Conservation (phyloP, 495 filamentous ascomycete genomes). For the Parathielavia hyrcaniae region DNA sequence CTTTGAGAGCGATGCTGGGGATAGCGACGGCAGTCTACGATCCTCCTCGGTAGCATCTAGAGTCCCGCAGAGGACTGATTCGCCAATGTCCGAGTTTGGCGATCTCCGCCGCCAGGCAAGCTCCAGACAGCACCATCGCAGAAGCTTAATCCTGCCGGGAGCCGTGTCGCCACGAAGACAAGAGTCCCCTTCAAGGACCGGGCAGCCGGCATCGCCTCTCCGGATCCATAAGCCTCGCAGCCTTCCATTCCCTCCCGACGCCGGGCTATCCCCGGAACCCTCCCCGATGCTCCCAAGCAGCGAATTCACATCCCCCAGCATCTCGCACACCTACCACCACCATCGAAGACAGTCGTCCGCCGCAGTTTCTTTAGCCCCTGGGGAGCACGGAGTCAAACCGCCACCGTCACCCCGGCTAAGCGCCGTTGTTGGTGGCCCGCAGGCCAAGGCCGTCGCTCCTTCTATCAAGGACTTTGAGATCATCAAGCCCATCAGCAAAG, state of each 20-base stretch:
- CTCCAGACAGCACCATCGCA: constrained; percentile 70
- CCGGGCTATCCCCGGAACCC: constrained; percentile 73
- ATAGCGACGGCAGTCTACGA: constrained; percentile 79
- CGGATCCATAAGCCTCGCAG: constrained; percentile 76
- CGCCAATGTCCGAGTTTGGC: constrained; percentile 76
- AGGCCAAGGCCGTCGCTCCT: constrained; percentile 72
- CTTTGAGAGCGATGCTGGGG: constrained; percentile 67
- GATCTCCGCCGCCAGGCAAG: constrained; percentile 63
- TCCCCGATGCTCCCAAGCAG: constrained; percentile 78
- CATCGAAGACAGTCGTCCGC: constrained; percentile 82
- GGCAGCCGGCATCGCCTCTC: constrained; percentile 71
- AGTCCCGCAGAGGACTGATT: constrained; percentile 65
- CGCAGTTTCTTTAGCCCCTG: constrained; percentile 58
- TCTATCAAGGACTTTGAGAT: constrained; percentile 99
- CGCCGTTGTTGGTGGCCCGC: constrained; percentile 63
- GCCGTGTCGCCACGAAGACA: constrained; percentile 72
- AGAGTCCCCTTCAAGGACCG: constrained; percentile 68
- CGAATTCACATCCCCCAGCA: constrained; percentile 69
- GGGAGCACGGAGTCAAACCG: constrained; percentile 51
- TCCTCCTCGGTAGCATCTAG: constrained; percentile 73
- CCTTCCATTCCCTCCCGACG: constrained; percentile 65
- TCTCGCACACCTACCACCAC: constrained; percentile 60
- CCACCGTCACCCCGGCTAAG: constrained; percentile 76
- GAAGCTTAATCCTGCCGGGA: constrained; percentile 72
- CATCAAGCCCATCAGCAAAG: constrained; percentile 98